These are phyloP conservation scores for Nakaseomyces sp. DNA, from an alignment of 1,139 yeast species.

Conservation along the genomic window DNA sequence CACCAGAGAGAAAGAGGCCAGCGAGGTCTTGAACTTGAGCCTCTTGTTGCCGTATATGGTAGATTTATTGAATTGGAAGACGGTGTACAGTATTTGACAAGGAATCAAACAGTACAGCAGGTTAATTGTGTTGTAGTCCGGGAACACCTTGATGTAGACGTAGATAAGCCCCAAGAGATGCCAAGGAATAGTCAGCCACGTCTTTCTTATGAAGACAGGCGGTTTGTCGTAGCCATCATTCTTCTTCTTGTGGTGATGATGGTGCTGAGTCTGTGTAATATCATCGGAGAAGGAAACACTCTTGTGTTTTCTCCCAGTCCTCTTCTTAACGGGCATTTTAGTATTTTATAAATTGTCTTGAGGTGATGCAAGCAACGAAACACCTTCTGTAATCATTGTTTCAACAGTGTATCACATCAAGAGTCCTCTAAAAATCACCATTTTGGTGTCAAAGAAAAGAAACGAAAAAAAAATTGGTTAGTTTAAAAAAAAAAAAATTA, in stretches of 20 bases:
- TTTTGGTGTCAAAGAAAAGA: too few relatives aligned
- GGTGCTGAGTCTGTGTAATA: constrained; percentile 23
- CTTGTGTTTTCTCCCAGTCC: constrained; percentile 24
- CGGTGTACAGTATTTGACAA: constrained; percentile 24
- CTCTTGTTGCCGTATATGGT: constrained; percentile 31
- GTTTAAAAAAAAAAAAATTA: too few relatives aligned
- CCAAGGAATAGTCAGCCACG: constrained; percentile 38
- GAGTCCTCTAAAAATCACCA: too few relatives aligned
- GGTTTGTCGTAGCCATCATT: constrained; percentile 26
- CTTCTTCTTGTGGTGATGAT: constrained; percentile 22
- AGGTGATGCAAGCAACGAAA: too few relatives aligned
- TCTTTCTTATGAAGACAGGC: constrained; percentile 30
- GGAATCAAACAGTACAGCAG: constrained; percentile 25
- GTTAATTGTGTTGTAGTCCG: constrained; percentile 31
- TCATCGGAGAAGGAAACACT: constrained; percentile 35
- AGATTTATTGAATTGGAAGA: constrained; percentile 24
- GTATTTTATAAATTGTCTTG: neutral
- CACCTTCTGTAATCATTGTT: too few relatives aligned
- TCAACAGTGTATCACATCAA: too few relatives aligned
- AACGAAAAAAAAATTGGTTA: too few relatives aligned
- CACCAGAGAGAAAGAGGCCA: constrained; percentile 35
- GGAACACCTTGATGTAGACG: constrained; percentile 33
- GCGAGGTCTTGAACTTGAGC: constrained; percentile 31
- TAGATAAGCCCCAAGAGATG: constrained; percentile 39
- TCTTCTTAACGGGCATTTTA: constrained; percentile 21